Percentiles rank a stretch among this genome's conserved stretches.
These are phyloP conservation scores for Microbotryum scabiosae DNA, from an alignment of 1,284 basidiomycete genomes.

Conservation along the genomic window DNA sequence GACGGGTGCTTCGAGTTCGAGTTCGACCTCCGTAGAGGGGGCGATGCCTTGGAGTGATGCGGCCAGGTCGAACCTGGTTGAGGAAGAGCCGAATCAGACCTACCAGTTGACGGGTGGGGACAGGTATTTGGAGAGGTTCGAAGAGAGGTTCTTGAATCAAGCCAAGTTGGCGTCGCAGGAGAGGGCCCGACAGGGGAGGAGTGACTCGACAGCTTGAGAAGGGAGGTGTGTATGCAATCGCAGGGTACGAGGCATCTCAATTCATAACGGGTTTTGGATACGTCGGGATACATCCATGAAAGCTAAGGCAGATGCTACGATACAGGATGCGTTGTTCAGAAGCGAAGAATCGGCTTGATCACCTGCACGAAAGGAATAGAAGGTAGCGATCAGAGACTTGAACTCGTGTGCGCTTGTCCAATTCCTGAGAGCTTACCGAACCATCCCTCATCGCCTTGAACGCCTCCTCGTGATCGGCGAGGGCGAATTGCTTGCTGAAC, in stretches of 20 bases:
- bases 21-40: not conserved
- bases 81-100: slow-evolving; percentile 1
- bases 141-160: slow-evolving; percentile 69
- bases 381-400: no score
- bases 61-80: not conserved
- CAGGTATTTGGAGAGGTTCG: slow-evolving; percentile 57
- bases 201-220: not conserved
- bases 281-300: no score
- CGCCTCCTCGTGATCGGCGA: slow-evolving; percentile 28
- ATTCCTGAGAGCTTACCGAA: no score
- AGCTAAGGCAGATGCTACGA: no score
- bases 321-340: no score
- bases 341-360: no score
- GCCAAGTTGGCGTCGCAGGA: not conserved
- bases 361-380: no score
- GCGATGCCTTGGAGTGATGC: not conserved
- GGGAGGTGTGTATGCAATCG: not conserved
- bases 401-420: no score
- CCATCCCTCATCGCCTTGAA: slow-evolving; percentile 21
- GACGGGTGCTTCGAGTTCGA: not conserved
- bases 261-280: no score
- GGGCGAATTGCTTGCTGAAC: slow-evolving; percentile 23
- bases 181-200: not conserved
- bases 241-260: no score
- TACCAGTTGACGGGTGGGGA: slow-evolving; percentile 21